Evolutionary conservation across 1,284 basidiomycete genomes (phyloP).

Genomic region (Butyriboletus appendiculatus): DNA sequence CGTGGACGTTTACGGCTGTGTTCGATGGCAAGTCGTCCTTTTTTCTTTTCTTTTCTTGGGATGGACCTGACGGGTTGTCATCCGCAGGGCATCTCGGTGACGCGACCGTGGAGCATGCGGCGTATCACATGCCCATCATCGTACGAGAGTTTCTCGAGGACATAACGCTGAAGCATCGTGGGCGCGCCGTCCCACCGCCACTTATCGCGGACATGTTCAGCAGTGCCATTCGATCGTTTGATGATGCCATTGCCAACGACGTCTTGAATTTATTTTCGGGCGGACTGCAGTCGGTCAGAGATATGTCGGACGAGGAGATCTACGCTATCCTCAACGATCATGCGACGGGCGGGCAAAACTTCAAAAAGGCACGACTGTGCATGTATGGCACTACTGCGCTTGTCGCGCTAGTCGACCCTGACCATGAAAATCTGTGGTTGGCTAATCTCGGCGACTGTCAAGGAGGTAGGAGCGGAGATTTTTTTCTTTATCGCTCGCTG

Average conservation of each 20-base stretch:
- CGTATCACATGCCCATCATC: slow-evolving; percentile 67
- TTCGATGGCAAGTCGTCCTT: slow-evolving; percentile 62
- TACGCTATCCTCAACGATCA: slow-evolving; percentile 62
- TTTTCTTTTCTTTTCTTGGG: not conserved
- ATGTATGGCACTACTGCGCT: slow-evolving; percentile 76
- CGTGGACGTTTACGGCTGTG: slow-evolving; percentile 65
- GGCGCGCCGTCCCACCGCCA: slow-evolving; percentile 41
- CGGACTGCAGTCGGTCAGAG: slow-evolving; percentile 48
- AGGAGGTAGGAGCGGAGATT: slow-evolving; percentile 47
- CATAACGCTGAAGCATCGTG: slow-evolving; percentile 38
- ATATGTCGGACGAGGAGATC: slow-evolving; percentile 56
- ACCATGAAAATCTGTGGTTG: slow-evolving; percentile 65
- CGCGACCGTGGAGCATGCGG: slow-evolving; percentile 66
- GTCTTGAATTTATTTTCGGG: slow-evolving; percentile 61
- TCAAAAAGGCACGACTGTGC: slow-evolving; percentile 62
- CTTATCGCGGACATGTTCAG: slow-evolving; percentile 56
- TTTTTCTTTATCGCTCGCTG: not conserved
- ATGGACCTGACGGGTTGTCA: slow-evolving; percentile 1
- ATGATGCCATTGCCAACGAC: slow-evolving; percentile 65
- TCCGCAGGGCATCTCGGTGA: slow-evolving; percentile 64
- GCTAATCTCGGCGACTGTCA: slow-evolving; percentile 75
- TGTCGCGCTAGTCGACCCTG: slow-evolving; percentile 66
- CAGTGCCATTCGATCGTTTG: slow-evolving; percentile 58
- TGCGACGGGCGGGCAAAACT: slow-evolving; percentile 55
- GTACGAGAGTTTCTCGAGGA: slow-evolving; percentile 55